Conservation (phyloP, 176 grass and related monocot species). For the Hordeum vulgare region DNA sequence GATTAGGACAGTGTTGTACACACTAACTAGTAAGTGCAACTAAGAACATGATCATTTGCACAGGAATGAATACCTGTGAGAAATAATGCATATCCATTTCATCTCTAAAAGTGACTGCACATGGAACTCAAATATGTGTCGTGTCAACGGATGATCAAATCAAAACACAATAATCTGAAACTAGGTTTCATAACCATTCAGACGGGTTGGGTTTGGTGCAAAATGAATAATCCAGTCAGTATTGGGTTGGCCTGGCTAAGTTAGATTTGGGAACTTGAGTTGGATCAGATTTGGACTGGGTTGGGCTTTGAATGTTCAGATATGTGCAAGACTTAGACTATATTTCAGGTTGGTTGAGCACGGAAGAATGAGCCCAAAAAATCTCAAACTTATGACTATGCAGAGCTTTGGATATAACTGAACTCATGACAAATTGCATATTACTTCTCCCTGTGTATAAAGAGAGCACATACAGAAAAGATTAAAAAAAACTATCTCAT, state of each 20-base stretch:
- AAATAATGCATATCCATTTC: background rate
- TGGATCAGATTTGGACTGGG: background rate
- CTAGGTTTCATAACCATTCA: background rate
- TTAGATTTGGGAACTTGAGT: background rate
- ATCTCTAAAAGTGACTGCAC: background rate
- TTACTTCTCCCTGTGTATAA: background rate
- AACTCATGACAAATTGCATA: background rate
- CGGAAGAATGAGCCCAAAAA: background rate
- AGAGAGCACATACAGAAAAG: background rate
- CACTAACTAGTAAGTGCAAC: background rate
- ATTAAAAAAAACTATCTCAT: background rate
- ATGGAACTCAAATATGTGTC: background rate
- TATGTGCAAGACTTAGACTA: background rate
- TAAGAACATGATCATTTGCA: constrained; percentile 11
- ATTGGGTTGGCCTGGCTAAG: background rate
- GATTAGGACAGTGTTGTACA: background rate
- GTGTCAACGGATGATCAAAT: background rate
- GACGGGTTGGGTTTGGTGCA: background rate
- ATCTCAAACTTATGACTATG: background rate
- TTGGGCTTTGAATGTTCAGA: background rate
- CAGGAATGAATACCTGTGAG: background rate
- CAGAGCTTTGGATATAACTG: background rate
- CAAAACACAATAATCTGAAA: background rate
- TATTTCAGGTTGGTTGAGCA: background rate
- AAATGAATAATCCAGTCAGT: background rate